Evolutionary conservation across 805 yeast genomes (phyloP), one percentile per base, ranked within the genome.

Genomic region (Yamadazyma sp.): DNA sequence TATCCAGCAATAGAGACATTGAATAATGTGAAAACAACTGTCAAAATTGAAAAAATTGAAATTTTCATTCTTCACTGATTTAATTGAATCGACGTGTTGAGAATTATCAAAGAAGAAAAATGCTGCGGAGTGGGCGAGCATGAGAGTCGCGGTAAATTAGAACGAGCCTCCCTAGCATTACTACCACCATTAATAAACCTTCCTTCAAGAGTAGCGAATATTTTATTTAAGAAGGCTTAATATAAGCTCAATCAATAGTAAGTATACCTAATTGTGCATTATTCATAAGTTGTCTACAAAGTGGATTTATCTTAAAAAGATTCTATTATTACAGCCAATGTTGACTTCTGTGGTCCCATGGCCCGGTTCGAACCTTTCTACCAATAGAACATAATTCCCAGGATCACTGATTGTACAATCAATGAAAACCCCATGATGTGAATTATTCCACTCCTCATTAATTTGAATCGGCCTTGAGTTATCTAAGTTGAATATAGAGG

Each of bases 311-410:
- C n/a, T n/a, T n/a, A n/a, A n/a, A n/a, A n/a, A n/a, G n/a, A n/a
- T n/a, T n/a, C n/a, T 20, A 22, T 30, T 35, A 22, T 26, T 30
- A 13, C 34, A 23, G 5, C 76, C 79, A 22, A 69, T 49, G 11
- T 60, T 62, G 1, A 73, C 59, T 6, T 55, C 40, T 15, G 68
- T 47, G 3, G 42, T 43, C 5, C 75, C 79, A 4, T 42, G 33
- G 0, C 80, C 80, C 5, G 51, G 45, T 40, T 74, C 80, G 38
- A 74, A 69, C 25, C 80, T 46, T 43, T 74, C 80, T n/a, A 71
- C 52, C 15, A 74, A 48, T 7, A 74, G 39, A 4, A 70, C 54
- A 36, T 70, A 68, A 4, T 39, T 43, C 0, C 60, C 67, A 2
- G 57, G 53, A 3, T 36, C 39, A 0, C 49, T 48, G 3, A 60